phyloP scores from a whole-genome alignment of 176 grass and related monocot species.

The Aegilops tauschii region DNA sequence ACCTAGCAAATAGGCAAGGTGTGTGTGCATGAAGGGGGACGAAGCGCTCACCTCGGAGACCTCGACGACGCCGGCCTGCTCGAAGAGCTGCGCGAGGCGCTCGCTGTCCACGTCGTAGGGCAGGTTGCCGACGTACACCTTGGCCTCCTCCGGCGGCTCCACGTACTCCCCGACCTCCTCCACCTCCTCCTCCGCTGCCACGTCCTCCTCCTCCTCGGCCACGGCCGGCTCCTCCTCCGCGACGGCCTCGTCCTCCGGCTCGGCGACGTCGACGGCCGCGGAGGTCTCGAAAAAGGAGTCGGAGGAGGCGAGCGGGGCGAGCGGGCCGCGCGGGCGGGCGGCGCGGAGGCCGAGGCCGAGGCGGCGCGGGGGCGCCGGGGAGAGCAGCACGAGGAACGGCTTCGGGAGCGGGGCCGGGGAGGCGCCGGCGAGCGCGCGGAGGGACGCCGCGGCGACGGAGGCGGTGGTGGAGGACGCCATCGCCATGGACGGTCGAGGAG shows the following conservation, averaged over 20 bases:
- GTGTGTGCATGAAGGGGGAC: no score
- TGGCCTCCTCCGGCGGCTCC: conserved; percentile 56
- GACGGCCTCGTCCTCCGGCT: conserved; percentile 5
- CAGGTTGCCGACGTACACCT: conserved; percentile 81
- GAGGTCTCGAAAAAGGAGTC: conserved; percentile 5
- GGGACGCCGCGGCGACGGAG: conserved; percentile 18
- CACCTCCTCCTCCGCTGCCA: neutral
- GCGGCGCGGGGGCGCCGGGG: neutral
- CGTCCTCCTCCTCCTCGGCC: neutral
- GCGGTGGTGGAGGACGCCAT: conserved; percentile 40
- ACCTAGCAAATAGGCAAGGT: no score
- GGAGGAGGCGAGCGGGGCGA: conserved; percentile 34
- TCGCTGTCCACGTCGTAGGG: conserved; percentile 87
- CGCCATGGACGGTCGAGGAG: neutral
- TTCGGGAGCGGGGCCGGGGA: conserved; percentile 5
- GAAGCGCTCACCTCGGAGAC: conserved; percentile 60
- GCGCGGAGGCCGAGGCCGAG: conserved; percentile 19
- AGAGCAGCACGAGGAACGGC: conserved; percentile 37
- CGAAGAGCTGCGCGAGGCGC: conserved; percentile 78
- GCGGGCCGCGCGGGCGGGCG: conserved; percentile 18
- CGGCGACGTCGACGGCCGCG: conserved; percentile 25
- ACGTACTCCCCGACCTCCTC: conserved; percentile 43
- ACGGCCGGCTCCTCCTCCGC: conserved; percentile 36
- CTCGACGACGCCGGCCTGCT: conserved; percentile 76
- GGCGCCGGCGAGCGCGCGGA: conserved; percentile 35